Evolutionary conservation across 768 basidiomycete species (phyloP).

Genomic region (Calocybe indica): DNA sequence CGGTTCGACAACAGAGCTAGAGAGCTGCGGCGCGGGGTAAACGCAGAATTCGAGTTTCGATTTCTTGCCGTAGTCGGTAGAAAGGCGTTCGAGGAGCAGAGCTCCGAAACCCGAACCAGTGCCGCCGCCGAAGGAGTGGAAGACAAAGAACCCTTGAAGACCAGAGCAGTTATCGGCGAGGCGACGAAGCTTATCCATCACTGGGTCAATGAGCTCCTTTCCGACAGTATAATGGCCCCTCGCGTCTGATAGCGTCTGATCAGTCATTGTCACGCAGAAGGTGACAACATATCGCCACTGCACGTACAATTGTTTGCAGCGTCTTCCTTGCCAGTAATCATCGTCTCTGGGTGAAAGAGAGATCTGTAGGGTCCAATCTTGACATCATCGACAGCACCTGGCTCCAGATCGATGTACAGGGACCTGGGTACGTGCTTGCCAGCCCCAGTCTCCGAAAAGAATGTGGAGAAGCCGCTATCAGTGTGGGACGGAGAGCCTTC

Average conservation of each 20-base stretch:
- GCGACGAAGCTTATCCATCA: conserved; percentile 95
- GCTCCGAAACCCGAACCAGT: conserved; percentile 99
- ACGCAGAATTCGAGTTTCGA: conserved; percentile 98
- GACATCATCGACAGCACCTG: conserved; percentile 97
- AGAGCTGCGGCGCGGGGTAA: conserved; percentile 91
- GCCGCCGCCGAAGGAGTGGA: conserved; percentile 99
- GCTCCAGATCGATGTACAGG: conserved; percentile 95
- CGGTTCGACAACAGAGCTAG: conserved; percentile 96
- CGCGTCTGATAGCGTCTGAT: conserved; percentile 55
- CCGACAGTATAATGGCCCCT: conserved; percentile 99
- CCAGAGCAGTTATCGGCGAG: conserved; percentile 97
- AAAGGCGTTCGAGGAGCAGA: conserved; percentile 92
- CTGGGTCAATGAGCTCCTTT: conserved; percentile 95
- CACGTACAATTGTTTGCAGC: conserved; percentile 95
- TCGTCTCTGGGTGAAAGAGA: conserved; percentile 98
- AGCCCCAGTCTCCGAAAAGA: conserved; percentile 96
- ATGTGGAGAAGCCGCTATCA: conserved; percentile 95
- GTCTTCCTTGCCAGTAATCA: conserved; percentile 98
- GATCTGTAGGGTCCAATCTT: conserved; percentile 92
- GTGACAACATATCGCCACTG: background rate
- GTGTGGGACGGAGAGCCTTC: conserved; percentile 70
- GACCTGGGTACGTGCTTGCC: conserved; percentile 98
- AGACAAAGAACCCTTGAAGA: conserved; percentile 99
- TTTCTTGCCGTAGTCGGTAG: conserved; percentile 99
- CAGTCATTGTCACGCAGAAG: background rate